phyloP scores from a whole-genome alignment of 148 eudicot species.

The Agrostemma githago region DNA sequence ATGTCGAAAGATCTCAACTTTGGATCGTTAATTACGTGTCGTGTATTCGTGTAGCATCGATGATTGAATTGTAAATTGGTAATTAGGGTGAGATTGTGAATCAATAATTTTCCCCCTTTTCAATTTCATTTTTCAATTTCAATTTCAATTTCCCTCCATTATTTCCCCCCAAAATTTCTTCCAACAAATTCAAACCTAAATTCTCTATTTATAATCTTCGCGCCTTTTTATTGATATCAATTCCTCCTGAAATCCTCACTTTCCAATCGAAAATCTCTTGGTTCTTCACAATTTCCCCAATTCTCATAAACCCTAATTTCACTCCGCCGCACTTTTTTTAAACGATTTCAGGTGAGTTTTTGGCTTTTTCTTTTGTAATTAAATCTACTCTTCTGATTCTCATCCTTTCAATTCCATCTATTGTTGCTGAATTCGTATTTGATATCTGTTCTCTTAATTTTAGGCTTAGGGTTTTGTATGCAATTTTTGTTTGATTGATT shows the following conservation, averaged over 20 bases:
- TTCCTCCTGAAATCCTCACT: background rate
- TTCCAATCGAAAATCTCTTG: background rate
- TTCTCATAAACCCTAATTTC: slow-evolving; percentile 12
- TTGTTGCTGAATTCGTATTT: background rate
- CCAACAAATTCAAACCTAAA: background rate
- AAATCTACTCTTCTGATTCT: background rate
- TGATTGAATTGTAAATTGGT: too few relatives aligned
- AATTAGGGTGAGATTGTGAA: too few relatives aligned
- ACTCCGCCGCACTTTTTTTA: background rate
- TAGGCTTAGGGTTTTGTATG: background rate
- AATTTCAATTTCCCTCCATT: background rate
- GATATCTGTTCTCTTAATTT: background rate
- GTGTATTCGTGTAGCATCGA: too few relatives aligned
- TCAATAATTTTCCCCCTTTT: too few relatives aligned
- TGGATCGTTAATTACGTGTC: too few relatives aligned
- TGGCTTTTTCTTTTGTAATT: background rate
- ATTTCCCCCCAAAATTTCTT: background rate
- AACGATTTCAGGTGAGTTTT: background rate
- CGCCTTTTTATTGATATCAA: background rate
- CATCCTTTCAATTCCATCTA: background rate
- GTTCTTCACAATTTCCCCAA: background rate
- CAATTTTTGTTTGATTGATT: background rate
- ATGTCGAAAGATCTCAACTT: too few relatives aligned
- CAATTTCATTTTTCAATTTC: background rate
- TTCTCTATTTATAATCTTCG: background rate